Conservation (phyloP, 768 basidiomycete species). For the Termitomyces bulborhizus region DNA sequence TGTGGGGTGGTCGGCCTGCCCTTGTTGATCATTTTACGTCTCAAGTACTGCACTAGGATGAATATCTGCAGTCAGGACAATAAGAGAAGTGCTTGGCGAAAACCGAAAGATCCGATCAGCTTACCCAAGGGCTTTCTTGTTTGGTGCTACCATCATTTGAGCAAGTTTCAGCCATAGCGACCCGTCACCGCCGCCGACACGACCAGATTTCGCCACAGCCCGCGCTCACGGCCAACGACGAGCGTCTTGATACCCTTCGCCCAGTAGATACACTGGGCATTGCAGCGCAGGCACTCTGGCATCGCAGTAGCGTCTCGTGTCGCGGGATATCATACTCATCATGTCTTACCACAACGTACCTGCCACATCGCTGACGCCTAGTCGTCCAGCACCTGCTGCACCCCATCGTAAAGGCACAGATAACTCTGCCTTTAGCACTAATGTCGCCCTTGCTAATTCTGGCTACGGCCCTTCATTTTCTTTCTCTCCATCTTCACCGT, state of each 20-base stretch:
- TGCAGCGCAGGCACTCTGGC: constrained; percentile 6
- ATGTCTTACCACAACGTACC: constrained; percentile 36
- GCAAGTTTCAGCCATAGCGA: constrained; percentile 9
- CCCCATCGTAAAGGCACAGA: constrained; percentile 47
- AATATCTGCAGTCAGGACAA: neutral
- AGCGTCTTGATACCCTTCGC: neutral
- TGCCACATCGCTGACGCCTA: constrained; percentile 62
- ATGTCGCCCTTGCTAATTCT: constrained; percentile 40
- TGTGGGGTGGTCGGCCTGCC: neutral
- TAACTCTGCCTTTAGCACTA: constrained; percentile 25
- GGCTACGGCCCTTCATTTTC: constrained; percentile 59
- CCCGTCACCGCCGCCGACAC: constrained; percentile 11
- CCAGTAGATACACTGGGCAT: neutral
- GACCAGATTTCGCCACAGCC: neutral
- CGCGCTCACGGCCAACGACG: constrained; percentile 3
- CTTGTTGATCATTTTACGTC: no score
- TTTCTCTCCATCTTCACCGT: constrained; percentile 41
- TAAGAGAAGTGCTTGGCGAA: constrained; percentile 10
- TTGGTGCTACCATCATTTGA: constrained; percentile 9
- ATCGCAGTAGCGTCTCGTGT: neutral
- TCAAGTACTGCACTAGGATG: no score
- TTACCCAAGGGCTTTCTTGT: constrained; percentile 8
- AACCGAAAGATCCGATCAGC: constrained; percentile 18
- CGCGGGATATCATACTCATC: neutral
- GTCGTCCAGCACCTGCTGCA: constrained; percentile 71